These are phyloP conservation scores for Chimonanthus salicifolius DNA, from an alignment of 164 flowering plant genomes.

Conservation along the genomic window DNA sequence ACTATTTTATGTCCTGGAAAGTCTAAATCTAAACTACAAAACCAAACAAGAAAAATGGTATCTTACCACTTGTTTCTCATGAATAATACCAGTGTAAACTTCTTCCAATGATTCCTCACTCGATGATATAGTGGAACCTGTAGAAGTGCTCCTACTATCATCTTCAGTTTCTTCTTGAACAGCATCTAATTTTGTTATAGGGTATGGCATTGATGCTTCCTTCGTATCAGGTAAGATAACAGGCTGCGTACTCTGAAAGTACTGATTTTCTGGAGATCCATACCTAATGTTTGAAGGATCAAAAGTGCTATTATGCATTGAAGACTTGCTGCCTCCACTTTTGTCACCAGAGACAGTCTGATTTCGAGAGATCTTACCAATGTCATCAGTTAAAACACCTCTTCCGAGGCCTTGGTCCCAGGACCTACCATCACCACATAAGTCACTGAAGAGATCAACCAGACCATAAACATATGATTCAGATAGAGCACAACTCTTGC, in stretches of 20 bases:
- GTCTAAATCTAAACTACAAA: not conserved
- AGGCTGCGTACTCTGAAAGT: constrained; percentile 25
- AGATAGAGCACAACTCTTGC: constrained; percentile 22
- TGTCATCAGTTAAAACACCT: not conserved
- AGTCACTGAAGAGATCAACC: constrained; percentile 65
- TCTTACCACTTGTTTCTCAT: constrained; percentile 19
- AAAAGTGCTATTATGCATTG: constrained; percentile 16
- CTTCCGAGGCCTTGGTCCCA: constrained; percentile 58
- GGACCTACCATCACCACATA: constrained; percentile 50
- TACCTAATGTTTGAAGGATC: constrained; percentile 28
- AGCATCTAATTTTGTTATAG: constrained; percentile 36
- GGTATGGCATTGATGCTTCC: constrained; percentile 18
- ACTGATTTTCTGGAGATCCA: constrained; percentile 29
- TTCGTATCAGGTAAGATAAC: constrained; percentile 12
- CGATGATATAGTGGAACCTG: constrained; percentile 32
- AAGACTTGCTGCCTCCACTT: constrained; percentile 23
- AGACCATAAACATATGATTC: constrained; percentile 77
- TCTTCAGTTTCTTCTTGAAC: constrained; percentile 70
- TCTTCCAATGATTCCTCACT: constrained; percentile 26
- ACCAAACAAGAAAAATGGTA: not conserved
- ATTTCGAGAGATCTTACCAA: constrained; percentile 5
- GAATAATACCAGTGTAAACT: constrained; percentile 4
- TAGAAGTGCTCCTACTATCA: constrained; percentile 31
- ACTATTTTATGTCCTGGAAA: not conserved
- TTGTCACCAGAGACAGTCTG: constrained; percentile 22